A percentile compares a stretch with the other conserved stretches of the same genome.
Evolutionary conservation across 2,329 filamentous ascomycete species (phyloP).

Genomic region (Neoarthrinium moseri): DNA sequence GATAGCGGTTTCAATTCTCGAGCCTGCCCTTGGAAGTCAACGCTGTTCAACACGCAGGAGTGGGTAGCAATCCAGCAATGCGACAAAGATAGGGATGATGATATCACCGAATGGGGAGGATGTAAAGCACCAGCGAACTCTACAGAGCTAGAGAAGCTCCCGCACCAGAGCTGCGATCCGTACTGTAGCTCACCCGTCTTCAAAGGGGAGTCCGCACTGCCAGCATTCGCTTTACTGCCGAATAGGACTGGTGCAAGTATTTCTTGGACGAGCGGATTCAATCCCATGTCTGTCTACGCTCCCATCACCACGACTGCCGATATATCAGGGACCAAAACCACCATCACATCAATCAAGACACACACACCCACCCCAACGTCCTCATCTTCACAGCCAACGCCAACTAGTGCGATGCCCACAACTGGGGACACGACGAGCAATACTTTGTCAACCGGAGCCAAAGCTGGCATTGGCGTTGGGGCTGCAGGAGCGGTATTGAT

Average conservation of each 20-base stretch:
- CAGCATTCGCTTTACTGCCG: constrained; percentile 9
- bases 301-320: not conserved
- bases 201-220: not conserved
- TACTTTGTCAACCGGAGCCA: constrained; percentile 8
- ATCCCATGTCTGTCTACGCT: not conserved
- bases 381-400: not conserved
- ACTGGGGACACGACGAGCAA: not conserved
- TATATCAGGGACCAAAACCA: not conserved
- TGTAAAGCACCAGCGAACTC: constrained; percentile 7
- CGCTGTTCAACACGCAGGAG: constrained; percentile 7
- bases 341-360: not conserved
- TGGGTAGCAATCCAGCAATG: constrained; percentile 12
- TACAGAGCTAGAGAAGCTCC: constrained; percentile 5
- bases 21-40: constrained; percentile 10
- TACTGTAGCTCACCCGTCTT: constrained; percentile 2
- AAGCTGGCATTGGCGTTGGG: constrained; percentile 11
- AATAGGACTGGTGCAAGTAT: constrained; percentile 3
- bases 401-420: not conserved
- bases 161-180: constrained; percentile 9
- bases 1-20: constrained; percentile 8
- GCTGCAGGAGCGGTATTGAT: constrained; percentile 6
- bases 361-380: not conserved
- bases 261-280: constrained; percentile 9
- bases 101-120: constrained; percentile 7
- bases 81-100: not conserved